Evolutionary conservation across 495 filamentous ascomycete species (phyloP), one percentile per base, ranked within the genome.

Genomic region (Aspergillus campestris): DNA sequence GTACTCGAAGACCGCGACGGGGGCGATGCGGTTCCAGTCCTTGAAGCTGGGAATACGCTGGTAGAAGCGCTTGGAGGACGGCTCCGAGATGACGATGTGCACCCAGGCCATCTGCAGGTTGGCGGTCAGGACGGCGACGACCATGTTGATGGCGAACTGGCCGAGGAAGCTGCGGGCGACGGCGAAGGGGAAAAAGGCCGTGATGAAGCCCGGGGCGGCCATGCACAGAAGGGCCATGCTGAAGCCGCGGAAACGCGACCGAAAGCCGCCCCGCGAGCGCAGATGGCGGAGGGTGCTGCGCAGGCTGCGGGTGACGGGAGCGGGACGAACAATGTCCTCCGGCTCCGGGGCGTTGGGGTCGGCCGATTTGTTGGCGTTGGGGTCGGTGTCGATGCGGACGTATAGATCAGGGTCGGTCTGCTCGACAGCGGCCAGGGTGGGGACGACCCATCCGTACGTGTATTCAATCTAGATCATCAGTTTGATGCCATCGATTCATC

Each of bases 401-500:
- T 76, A 77, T 50, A 79, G 69, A 41, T 77, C 70, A 8, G 79
- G 73, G 48, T 77, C 75, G 30, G 81, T 69, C 40, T 73, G 72
- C 60, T 86, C 82, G 47, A 86, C 62, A 45, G 75, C 73, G 38
- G 80, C 72, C 12, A 86, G 67, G 8, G 78, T 79, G 5, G 73
- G 65, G 12, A 85, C 66, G 15, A 86, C 71, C 31, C 69, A 49
- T 31, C 72, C 72, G 48, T 82, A 74, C 24, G 77, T 78, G 61
- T 86, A 85, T 40, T 70, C 61, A 13, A 73, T 43, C 67, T 70
- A 50, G 1, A n/a, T 13, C 1, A 55, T 12, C 37, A 46, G 30
- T 24, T 24, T 5, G 29, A 15, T 37, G 6, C 39, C 2, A 24
- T 24, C 18, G 18, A 24, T 24, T 1, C 18, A 4, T 1, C 18